Evolutionary conservation across 768 basidiomycete species (phyloP), one percentile per base, ranked within the genome.

Genomic region (Naganishia vaughanmartiniae): DNA sequence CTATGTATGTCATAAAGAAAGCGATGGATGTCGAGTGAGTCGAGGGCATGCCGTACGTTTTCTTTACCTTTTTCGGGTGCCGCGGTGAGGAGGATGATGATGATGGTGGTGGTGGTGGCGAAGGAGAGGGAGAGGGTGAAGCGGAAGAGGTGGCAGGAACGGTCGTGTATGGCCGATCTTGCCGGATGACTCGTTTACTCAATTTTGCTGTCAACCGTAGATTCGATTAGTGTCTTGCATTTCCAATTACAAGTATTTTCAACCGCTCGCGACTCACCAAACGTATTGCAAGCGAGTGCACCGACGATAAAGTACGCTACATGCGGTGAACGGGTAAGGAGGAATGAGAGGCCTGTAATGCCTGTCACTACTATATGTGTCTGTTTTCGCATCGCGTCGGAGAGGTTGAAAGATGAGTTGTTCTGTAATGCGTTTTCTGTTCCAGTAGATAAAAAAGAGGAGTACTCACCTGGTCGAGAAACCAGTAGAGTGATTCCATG

Each of bases 21-120:
- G 81, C 74, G 53, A 84, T 80, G 10, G 81, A 77, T 17, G 83
- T 82, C 4, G 81, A 81, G 70, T 84, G 84, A 0, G 84, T 84
- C 6, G 82, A 83, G 28, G 84, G 84, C 83, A 84, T 83, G 7
- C 84, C 84, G 77, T 83, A 83, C 11, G 83, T 83, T 57, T 77
- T 79, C 57, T 83, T 65, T 6, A 72, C 68, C 26, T 71, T 67
- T 63, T 42, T 63, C n/a, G 60, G 60, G 11, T 11, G 60, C 15
- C 60, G 60, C 33, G 24, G 10, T n/a, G n/a, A 34, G 55, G 55
- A 11, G 19, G 28, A 4, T 4, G 55, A 42, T 2, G 7, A 7
- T 7, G 42, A 15, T 1, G 55, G 30, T 21, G 33, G 55, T 7
- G 19, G 10, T 7, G 57, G 57, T 39, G n/a, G n/a, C 17, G 28